Conservation (phyloP, 176 grass and related monocot genomes). For the Alopecurus myosuroides region DNA sequence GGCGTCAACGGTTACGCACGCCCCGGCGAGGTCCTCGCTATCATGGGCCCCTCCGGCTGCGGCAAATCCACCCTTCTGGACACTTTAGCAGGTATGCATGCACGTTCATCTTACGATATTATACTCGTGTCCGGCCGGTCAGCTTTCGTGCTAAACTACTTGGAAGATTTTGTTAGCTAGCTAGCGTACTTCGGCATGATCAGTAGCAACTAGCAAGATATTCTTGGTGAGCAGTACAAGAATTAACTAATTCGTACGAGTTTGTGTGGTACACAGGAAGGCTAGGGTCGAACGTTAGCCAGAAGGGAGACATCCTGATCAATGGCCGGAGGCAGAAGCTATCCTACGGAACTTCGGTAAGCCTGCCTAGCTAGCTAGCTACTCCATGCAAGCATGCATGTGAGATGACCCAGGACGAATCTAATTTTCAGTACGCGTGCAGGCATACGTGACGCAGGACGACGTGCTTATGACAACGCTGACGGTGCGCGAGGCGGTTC, state of each 20-base stretch:
- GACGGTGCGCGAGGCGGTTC: slow-evolving; percentile 71
- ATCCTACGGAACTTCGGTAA: slow-evolving; percentile 76
- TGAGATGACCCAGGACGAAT: too few relatives aligned
- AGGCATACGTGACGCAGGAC: slow-evolving; percentile 97
- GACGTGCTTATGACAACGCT: slow-evolving; percentile 90
- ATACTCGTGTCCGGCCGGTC: too few relatives aligned
- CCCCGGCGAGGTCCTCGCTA: slow-evolving; percentile 75
- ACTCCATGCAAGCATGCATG: neutral
- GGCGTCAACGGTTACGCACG: slow-evolving; percentile 66
- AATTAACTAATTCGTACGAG: neutral
- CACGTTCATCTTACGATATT: too few relatives aligned
- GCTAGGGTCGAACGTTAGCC: slow-evolving; percentile 52
- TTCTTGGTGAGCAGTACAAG: too few relatives aligned
- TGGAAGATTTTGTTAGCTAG: too few relatives aligned
- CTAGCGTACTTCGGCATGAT: too few relatives aligned
- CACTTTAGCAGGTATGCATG: slow-evolving; percentile 62
- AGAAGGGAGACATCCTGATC: slow-evolving; percentile 79
- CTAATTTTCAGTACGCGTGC: too few relatives aligned
- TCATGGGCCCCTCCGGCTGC: slow-evolving; percentile 95
- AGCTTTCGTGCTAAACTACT: too few relatives aligned
- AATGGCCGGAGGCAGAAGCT: slow-evolving; percentile 66
- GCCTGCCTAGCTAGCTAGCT: neutral
- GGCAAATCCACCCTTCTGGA: slow-evolving; percentile 97
- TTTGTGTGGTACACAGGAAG: slow-evolving; percentile 30
- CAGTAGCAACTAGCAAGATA: too few relatives aligned